These are phyloP conservation scores for Prunus mongolica DNA, from an alignment of 306 rosid species.

Conservation along the genomic window DNA sequence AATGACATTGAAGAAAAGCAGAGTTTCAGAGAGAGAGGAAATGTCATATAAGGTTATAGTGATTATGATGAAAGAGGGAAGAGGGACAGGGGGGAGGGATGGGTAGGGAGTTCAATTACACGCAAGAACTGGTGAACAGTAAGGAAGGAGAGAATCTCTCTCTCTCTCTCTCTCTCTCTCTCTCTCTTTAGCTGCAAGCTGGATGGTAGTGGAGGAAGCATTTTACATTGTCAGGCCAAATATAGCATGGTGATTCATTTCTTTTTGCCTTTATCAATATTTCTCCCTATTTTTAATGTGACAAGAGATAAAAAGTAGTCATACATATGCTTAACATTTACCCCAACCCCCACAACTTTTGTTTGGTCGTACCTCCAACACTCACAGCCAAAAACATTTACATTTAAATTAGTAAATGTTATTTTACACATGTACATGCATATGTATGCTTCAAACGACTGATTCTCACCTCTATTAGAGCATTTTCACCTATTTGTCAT, in stretches of 20 bases:
- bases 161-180: neutral
- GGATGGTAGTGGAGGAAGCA: slow-evolving; percentile 52
- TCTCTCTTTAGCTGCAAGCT: slow-evolving; percentile 27
- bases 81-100: slow-evolving; percentile 8
- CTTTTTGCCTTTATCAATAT: slow-evolving; percentile 7
- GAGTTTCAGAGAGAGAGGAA: slow-evolving; percentile 20
- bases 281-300: neutral
- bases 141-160: slow-evolving; percentile 24
- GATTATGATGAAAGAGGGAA: slow-evolving; percentile 35
- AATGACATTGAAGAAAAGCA: slow-evolving; percentile 19
- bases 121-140: slow-evolving; percentile 13
- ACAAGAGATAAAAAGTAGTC: neutral
- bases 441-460: neutral
- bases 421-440: neutral
- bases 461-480: neutral
- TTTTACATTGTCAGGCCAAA: slow-evolving; percentile 55
- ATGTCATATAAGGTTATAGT: slow-evolving; percentile 39
- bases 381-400: neutral
- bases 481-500: no score
- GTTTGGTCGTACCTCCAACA: neutral
- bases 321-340: neutral
- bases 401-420: neutral
- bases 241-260: slow-evolving; percentile 32
- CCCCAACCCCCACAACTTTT: neutral
- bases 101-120: slow-evolving; percentile 33